Conservation (phyloP, 176 grass and related monocot species). For the Carex cristatella region DNA sequence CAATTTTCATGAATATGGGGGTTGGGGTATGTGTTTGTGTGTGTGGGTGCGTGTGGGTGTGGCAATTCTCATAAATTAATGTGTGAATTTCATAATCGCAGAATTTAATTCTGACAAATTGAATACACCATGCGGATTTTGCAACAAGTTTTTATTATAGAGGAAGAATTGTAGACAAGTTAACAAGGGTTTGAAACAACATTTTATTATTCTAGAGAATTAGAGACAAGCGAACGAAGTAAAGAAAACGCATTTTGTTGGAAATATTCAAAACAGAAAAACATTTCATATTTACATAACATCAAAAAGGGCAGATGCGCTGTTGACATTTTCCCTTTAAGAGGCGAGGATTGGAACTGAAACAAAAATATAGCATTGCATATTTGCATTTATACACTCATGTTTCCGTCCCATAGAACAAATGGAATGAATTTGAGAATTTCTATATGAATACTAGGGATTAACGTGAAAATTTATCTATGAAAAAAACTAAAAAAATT, state of each 20-base stretch:
- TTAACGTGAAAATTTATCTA: slow-evolving; percentile 1
- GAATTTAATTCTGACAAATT: too few species aligned
- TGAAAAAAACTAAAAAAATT: background rate
- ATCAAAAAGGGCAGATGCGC: background rate
- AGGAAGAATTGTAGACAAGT: too few species aligned
- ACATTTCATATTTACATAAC: background rate
- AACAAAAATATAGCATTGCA: background rate
- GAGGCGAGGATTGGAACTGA: background rate
- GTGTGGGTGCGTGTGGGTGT: too few species aligned
- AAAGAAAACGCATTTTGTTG: background rate
- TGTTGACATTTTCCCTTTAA: background rate
- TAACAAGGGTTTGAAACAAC: too few species aligned
- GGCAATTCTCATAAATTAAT: too few species aligned
- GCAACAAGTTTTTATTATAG: too few species aligned
- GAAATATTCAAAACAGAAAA: background rate
- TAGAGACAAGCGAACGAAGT: background rate
- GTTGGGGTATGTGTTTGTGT: too few species aligned
- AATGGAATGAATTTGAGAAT: slow-evolving; percentile 8
- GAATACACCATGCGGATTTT: too few species aligned
- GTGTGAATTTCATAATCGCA: too few species aligned
- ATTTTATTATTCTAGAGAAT: too few species aligned
- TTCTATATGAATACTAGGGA: background rate
- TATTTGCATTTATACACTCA: background rate
- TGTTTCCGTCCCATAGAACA: background rate
- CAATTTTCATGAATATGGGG: too few species aligned